These are phyloP conservation scores for Aspergillus fructus DNA, from an alignment of 2,329 filamentous ascomycete genomes.

Conservation along the genomic window DNA sequence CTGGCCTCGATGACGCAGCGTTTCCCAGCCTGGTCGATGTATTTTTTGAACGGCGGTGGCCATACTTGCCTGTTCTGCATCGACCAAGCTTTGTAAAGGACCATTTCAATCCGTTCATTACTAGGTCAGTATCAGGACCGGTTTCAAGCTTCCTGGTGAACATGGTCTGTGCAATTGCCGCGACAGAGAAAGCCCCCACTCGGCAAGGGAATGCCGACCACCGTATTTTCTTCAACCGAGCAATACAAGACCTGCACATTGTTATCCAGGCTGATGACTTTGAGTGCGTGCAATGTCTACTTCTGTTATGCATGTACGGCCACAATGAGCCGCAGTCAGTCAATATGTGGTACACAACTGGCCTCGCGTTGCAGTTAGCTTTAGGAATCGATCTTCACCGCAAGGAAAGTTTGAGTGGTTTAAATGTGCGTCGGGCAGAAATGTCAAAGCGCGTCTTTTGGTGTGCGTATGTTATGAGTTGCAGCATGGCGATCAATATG, in stretches of 20 bases:
- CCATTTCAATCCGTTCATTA: constrained; percentile 8
- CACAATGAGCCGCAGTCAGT: constrained; percentile 26
- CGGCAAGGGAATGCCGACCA: not conserved
- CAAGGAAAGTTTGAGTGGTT: constrained; percentile 14
- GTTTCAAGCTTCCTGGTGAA: constrained; percentile 22
- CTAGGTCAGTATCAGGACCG: not conserved
- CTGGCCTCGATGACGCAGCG: not conserved
- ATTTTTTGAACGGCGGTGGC: constrained; percentile 28
- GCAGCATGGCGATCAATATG: constrained; percentile 27
- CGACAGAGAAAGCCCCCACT: constrained; percentile 18
- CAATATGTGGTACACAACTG: constrained; percentile 25
- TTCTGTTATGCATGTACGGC: constrained; percentile 27
- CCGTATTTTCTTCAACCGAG: constrained; percentile 11
- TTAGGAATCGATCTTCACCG: constrained; percentile 24
- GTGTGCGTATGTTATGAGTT: constrained; percentile 25
- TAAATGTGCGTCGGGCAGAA: constrained; percentile 16
- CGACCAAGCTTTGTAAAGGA: constrained; percentile 18
- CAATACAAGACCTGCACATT: constrained; percentile 13
- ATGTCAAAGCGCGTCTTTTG: constrained; percentile 27
- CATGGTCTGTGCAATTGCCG: constrained; percentile 24
- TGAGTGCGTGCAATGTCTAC: constrained; percentile 25
- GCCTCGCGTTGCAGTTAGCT: constrained; percentile 22
- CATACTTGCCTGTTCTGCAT: constrained; percentile 25
- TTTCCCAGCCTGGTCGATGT: constrained; percentile 14
- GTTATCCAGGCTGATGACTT: constrained; percentile 20